Percentiles rank a stretch among this genome's conserved stretches.
These are phyloP conservation scores for Pythium chondricola DNA, from an alignment of 352 stramenopile genomes.

Conservation along the genomic window DNA sequence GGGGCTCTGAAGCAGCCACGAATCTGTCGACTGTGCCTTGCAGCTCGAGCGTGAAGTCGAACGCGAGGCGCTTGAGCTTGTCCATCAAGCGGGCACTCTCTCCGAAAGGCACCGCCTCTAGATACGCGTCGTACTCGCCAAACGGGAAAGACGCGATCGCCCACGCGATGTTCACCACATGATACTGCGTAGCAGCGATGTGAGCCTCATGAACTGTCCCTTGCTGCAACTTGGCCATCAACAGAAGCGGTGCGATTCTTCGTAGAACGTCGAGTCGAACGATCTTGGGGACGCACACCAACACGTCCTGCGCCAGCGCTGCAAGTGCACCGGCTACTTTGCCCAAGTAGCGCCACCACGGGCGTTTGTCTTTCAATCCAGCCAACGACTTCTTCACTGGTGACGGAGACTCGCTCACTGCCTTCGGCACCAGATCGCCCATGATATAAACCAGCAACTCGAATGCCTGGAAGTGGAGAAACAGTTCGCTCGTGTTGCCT, in stretches of 20 bases:
- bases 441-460: constrained; percentile 35
- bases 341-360: constrained; percentile 37
- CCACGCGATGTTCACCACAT: constrained; percentile 36
- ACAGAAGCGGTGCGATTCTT: constrained; percentile 30
- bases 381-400: neutral
- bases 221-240: constrained; percentile 3
- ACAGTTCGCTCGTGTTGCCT: constrained; percentile 63
- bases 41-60: constrained; percentile 53
- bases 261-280: constrained; percentile 34
- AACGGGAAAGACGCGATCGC: constrained; percentile 60
- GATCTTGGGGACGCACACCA: constrained; percentile 50
- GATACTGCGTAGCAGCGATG: constrained; percentile 35
- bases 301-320: constrained; percentile 51
- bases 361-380: neutral
- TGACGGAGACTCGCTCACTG: constrained; percentile 7
- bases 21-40: constrained; percentile 18
- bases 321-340: constrained; percentile 45
- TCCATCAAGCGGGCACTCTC: constrained; percentile 30
- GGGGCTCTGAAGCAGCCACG: constrained; percentile 17
- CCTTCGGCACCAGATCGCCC: constrained; percentile 17
- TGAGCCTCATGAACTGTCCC: too few species aligned
- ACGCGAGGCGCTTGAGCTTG: constrained; percentile 47
- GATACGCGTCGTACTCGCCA: constrained; percentile 39
- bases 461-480: constrained; percentile 57
- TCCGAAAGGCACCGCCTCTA: neutral